Base-by-base conservation (phyloP, 179 eudicot genomes). In the Nepenthes alata region DNA sequence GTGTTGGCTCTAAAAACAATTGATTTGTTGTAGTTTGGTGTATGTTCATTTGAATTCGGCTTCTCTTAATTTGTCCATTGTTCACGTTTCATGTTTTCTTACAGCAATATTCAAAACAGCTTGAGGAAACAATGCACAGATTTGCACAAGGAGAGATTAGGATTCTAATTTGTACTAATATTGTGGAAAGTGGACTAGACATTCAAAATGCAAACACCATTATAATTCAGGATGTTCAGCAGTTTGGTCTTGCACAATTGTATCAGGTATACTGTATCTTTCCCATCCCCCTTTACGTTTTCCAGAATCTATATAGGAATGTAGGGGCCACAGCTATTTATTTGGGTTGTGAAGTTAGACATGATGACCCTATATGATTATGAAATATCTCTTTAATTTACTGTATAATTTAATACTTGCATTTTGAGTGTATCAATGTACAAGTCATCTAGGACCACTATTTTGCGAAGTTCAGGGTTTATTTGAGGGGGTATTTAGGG, bases 131-230 rank as follows among this genome's bases (percentile, higher is more conserved):
- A 64, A 93, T 93, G 98, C 95, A 85, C 67, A 83, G 74, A 49
- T 93, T 89, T 75, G 78, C 85, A 1, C 65, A 44, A 35, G 98
- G 98, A 65, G 80, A 81, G 49, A 79, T 81, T 55, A 83, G 76
- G 75, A 86, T 89, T 71, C 87, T 93, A 70, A 63, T 93, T 64
- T 84, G 96, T 74, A 93, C 98, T 44, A 93, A 93, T 62, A 89
- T 93, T 58, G 96, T 93, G 66, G 98, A 93, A 74, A 93, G 98
- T 79, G 98, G 96, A 60, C 81, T 93, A 60, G 96, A 89, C 75
- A 93, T 93, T 66, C 98, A 86, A 70, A 93, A 93, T 78, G 98
- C 96, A 37, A 93, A 93, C 78, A 89, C 96, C 63, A 93, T 93
- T 51, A 74, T 93, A 59, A 77, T 93, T 76, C 98, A 93, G 74